Base-by-base conservation (phyloP, 225 moss, liverwort and hornwort genomes). In the Physcomitrellopsis africana region DNA sequence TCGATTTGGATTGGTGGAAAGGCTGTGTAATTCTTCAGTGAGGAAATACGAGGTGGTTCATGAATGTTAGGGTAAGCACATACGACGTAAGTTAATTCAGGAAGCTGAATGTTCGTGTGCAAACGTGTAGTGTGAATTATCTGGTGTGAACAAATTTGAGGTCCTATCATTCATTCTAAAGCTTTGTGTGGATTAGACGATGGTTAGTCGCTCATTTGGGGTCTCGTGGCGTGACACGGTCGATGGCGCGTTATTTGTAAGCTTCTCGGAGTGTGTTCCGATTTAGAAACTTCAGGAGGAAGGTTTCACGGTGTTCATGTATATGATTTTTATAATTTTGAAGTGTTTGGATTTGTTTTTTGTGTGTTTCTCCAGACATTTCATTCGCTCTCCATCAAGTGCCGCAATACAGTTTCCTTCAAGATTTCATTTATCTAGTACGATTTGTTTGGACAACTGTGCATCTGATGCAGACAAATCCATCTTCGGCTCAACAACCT, bases 11-110 rank as follows among this genome's bases (percentile, higher is more conserved):
- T 17, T 66, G 23, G 15, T 60, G 46, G 52, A 64, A 52, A 22
- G 29, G 17, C 2, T 12, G 27, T 61, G 66, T 49, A 27, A 18
- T 69, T 14, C 10, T 69, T 62, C 57, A 15, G 64, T 27, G 47
- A 42, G 15, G 47, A n/a, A 58, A 11, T 57, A n/a, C 7, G 24
- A 60, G 59, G 65, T 9, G 74, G 18, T 15, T 44, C 10, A 23
- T 67, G 10, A 24, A 27, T 59, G 63, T 45, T 69, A 60, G 76
- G 80, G 77, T 73, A 69, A 60, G 73, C 69, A 53, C 74, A 45
- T 52, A 15, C 18, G 11, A 10, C 42, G 12, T 63, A 22, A 42
- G 26, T 53, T 24, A 29, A 54, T 68, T 26, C 11, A 3, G 27
- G 19, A 57, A 27, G 43, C n/a, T 68, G 43, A 63, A 10, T 9